Evolutionary conservation across 495 filamentous ascomycete species (phyloP), one percentile per base, ranked within the genome.

Genomic region (Penicillium subrubescens): DNA sequence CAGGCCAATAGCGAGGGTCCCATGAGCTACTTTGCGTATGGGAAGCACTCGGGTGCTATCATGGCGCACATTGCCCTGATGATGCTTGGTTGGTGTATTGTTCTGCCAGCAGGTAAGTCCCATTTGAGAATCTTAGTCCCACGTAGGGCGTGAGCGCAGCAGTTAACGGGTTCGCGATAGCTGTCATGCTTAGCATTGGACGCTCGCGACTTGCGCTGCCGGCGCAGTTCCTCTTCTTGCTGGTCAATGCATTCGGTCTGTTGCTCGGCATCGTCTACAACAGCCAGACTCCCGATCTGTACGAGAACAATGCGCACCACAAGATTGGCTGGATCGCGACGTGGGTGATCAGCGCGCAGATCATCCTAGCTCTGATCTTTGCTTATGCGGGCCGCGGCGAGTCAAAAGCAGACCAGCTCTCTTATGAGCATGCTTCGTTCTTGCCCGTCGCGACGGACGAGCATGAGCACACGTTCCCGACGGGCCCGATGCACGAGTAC

Each of bases 311-410:
- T 71, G 86, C 90, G 7, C 96, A 98, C 73, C 89, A 92, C 77
- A 93, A 90, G 75, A 83, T 95, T 54, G 95, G 95, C 35, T 98
- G 95, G 95, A 80, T 91, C 43, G 82, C 90, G 34, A 94, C 90
- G 12, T 90, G 86, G 81, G 81, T 93, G 15, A 80, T 90, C 12
- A 77, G 81, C 44, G 85, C 81, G 31, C 94, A 97, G 78, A 84
- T 88, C 12, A 60, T 89, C 14, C 79, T 96, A 70, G 84, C 87
- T 21, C 73, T 96, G 55, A 75, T 94, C 54, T 85, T 86, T 44
- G 65, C 76, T 39, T 84, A 83, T 53, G 75, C 78, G 5, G 77
- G 79, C 21, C 75, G 79, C 53, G 75, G 76, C 33, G 64, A 76
- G 55, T 71, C 71, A 1, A 67, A 71, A 21, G 48, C 57, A 17